Evolutionary conservation across 306 rosid species (phyloP).

Genomic region (Acmispon strigosus): DNA sequence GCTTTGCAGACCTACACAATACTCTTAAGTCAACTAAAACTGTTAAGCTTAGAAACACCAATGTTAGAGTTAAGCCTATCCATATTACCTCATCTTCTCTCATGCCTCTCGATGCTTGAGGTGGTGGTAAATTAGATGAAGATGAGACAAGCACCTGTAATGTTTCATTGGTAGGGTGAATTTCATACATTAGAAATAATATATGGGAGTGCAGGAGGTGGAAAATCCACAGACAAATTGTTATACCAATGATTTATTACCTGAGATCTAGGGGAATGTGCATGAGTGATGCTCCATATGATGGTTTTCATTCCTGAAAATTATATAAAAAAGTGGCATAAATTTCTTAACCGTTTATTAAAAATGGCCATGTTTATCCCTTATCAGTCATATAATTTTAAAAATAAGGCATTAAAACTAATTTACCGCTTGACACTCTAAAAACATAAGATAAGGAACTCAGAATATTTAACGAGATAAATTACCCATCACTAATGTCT

Average conservation of each 20-base stretch:
- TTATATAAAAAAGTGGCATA: neutral
- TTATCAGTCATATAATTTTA: neutral
- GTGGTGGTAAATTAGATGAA: conserved; percentile 61
- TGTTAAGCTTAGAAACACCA: conserved; percentile 15
- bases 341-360: neutral
- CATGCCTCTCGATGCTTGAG: conserved; percentile 91
- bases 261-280: conserved; percentile 92
- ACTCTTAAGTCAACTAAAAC: conserved; percentile 18
- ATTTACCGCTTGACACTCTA: neutral
- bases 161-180: conserved; percentile 43
- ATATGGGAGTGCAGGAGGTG: conserved; percentile 20
- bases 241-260: conserved; percentile 34
- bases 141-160: conserved; percentile 75
- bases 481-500: conserved; percentile 98
- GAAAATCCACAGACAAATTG: conserved; percentile 14
- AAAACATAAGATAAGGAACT: conserved; percentile 2
- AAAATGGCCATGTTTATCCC: neutral
- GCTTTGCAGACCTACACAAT: conserved; percentile 81
- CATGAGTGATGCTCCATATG: conserved; percentile 98
- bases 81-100: conserved; percentile 91
- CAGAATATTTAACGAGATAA: conserved; percentile 19
- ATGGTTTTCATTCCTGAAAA: conserved; percentile 96
- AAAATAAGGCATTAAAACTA: conserved; percentile 5
- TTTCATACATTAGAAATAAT: conserved; percentile 42
- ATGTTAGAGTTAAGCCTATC: conserved; percentile 11